Evolutionary conservation across 768 basidiomycete genomes (phyloP), one percentile per base, ranked within the genome.

Genomic region (Saitozyma podzolica): DNA sequence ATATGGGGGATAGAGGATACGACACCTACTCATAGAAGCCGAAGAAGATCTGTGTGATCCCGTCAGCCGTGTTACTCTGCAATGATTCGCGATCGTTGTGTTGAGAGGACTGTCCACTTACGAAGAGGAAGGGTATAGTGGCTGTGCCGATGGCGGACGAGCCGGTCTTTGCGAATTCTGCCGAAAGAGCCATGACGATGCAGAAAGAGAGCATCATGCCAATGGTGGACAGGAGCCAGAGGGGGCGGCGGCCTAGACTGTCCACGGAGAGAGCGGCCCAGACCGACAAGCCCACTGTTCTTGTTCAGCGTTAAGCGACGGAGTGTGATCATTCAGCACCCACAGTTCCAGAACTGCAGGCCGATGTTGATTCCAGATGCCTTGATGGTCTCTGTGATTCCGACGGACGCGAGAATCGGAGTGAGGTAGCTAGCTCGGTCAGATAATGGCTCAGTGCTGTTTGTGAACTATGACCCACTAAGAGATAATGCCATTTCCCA

Each of bases 301-400:
- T 29, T 29, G 29, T 29, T 29, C 29, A 29, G 29, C 29, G 29
- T 29, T 29, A 29, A 2, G 29, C 29, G 29, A 29, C 29, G 29
- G 29, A 29, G 29, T 29, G 29, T 29, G 29, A 29, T 29, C 2
- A 2, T 29, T 29, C 29, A 5, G 29, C 29, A 29, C 50, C 57
- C 57, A 58, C 29, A 29, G 40, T 55, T 55, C 81, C 86, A 89
- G 54, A 73, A 60, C 50, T 73, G 88, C 40, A 91, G 84, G 72
- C 90, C 87, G 79, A 87, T 90, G 77, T 90, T 90, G 82, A 91
- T 88, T 77, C 90, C 86, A 56, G 90, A 86, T 82, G 90, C 83
- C 17, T 65, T 72, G 54, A 54, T 62, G 45, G 67, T 64, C 59
- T 51, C 61, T 14, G 75, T 78, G 64, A 80, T 73, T 48, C 80